Evolutionary conservation across 2,329 filamentous ascomycete genomes (phyloP).

Genomic region (Sordariomycetes sp.): DNA sequence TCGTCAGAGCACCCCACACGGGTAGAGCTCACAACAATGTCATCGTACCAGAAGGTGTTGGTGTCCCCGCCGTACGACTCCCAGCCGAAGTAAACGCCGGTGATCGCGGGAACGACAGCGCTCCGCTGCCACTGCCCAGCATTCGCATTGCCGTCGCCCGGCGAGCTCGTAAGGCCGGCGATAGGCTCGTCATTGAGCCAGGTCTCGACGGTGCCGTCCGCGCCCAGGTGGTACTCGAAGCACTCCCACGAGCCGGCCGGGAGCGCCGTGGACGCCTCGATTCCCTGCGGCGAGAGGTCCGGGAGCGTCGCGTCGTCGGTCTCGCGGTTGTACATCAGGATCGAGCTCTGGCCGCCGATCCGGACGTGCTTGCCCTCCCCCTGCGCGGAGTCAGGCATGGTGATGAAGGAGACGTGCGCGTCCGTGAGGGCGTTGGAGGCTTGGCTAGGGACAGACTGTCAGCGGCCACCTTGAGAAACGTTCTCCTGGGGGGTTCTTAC

Average conservation of each 20-base stretch:
- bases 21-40: conserved; percentile 36
- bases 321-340: conserved; percentile 56
- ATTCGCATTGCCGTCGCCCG: conserved; percentile 37
- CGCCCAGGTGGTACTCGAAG: conserved; percentile 49
- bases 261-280: conserved; percentile 40
- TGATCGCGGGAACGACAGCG: conserved; percentile 37
- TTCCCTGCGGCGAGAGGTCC: conserved; percentile 47
- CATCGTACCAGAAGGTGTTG: conserved; percentile 55
- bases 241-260: conserved; percentile 43
- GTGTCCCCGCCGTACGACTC: conserved; percentile 49
- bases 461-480: neutral
- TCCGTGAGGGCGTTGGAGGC: conserved; percentile 44
- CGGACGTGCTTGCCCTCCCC: conserved; percentile 48
- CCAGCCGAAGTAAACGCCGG: conserved; percentile 51
- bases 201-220: conserved; percentile 48
- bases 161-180: conserved; percentile 35
- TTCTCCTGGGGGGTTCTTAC: conserved; percentile 27
- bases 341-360: conserved; percentile 48
- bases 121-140: conserved; percentile 41
- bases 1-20: conserved; percentile 32
- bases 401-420: conserved; percentile 52
- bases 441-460: conserved; percentile 27
- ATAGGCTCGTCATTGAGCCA: conserved; percentile 45
- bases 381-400: conserved; percentile 48
- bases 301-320: conserved; percentile 51